phyloP scores from a whole-genome alignment of 805 yeast genomes.

The Tetrapisispora namnaoensis region DNA sequence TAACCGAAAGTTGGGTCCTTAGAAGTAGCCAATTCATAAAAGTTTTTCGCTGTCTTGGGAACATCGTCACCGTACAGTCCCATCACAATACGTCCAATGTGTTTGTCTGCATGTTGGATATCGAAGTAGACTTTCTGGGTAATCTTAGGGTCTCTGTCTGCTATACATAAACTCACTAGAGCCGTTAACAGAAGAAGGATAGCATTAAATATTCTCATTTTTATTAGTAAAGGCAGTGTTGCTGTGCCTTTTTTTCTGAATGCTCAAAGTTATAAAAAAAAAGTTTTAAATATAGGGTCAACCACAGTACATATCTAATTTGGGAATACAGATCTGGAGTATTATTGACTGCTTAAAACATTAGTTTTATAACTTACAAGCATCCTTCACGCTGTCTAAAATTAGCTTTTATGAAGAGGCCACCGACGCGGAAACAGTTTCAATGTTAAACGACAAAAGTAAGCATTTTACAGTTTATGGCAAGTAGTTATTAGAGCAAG shows the following conservation, averaged over 20 bases:
- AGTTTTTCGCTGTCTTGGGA: slow-evolving; percentile 85
- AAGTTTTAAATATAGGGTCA: no score
- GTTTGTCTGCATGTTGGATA: slow-evolving; percentile 65
- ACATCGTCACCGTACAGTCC: slow-evolving; percentile 83
- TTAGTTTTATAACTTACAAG: no score
- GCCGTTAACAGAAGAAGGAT: background rate
- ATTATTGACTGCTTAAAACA: no score
- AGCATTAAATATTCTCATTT: background rate
- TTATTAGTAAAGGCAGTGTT: background rate
- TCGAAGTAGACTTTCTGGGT: slow-evolving; percentile 84
- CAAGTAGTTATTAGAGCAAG: no score
- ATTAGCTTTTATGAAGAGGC: no score
- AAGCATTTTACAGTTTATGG: no score
- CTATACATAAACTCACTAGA: background rate
- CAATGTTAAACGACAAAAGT: no score
- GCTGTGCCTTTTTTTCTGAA: background rate
- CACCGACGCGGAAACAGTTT: no score
- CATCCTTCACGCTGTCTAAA: no score
- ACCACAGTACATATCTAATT: no score
- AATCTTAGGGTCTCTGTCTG: slow-evolving; percentile 29
- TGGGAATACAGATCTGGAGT: no score
- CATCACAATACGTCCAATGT: slow-evolving; percentile 71
- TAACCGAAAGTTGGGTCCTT: slow-evolving; percentile 60
- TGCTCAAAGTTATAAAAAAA: no score
- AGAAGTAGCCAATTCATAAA: slow-evolving; percentile 68